Percentiles rank a stretch among this genome's conserved stretches.
These are phyloP conservation scores for Xylariaceae sp. DNA, from an alignment of 2,329 filamentous ascomycete genomes.

Conservation along the genomic window DNA sequence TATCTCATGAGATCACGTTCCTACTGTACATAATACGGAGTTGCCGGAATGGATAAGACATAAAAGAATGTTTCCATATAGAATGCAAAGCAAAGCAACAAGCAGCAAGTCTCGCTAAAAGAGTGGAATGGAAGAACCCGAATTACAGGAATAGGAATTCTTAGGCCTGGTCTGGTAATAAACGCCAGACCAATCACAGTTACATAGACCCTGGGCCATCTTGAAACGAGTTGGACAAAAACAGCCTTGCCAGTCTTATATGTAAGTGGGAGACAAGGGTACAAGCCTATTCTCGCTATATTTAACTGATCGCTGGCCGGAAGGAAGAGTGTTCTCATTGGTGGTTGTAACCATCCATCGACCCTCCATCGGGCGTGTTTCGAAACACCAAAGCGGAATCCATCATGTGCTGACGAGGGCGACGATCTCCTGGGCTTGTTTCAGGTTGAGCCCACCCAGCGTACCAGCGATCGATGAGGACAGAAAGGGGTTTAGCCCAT, in stretches of 20 bases:
- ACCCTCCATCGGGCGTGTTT: slow-evolving; percentile 36
- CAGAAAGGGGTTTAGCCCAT: slow-evolving; percentile 26
- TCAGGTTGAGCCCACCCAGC: slow-evolving; percentile 44
- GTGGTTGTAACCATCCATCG: slow-evolving; percentile 8
- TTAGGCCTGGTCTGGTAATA: slow-evolving; percentile 17
- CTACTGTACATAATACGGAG: slow-evolving; percentile 2
- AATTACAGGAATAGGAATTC: slow-evolving; percentile 1
- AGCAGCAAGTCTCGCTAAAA: no score
- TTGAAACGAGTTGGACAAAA: slow-evolving; percentile 21
- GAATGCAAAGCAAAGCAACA: slow-evolving; percentile 1
- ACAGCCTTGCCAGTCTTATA: slow-evolving; percentile 31
- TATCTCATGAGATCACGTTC: slow-evolving; percentile 9
- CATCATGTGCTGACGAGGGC: slow-evolving; percentile 25
- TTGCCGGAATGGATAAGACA: no score
- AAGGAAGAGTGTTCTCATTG: slow-evolving; percentile 17
- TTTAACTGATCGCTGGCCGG: slow-evolving; percentile 28
- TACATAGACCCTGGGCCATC: slow-evolving; percentile 10
- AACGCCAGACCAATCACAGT: slow-evolving; percentile 19
- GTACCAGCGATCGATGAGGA: slow-evolving; percentile 21
- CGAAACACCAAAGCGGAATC: slow-evolving; percentile 40
- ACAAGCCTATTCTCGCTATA: slow-evolving; percentile 17
- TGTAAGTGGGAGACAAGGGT: neutral
- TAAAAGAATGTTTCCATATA: neutral
- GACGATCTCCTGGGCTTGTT: slow-evolving; percentile 39
- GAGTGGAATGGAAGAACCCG: no score